Evolutionary conservation across 176 grass and related monocot species (phyloP), one percentile per base, ranked within the genome.

Genomic region (Puccinellia tenuiflora): DNA sequence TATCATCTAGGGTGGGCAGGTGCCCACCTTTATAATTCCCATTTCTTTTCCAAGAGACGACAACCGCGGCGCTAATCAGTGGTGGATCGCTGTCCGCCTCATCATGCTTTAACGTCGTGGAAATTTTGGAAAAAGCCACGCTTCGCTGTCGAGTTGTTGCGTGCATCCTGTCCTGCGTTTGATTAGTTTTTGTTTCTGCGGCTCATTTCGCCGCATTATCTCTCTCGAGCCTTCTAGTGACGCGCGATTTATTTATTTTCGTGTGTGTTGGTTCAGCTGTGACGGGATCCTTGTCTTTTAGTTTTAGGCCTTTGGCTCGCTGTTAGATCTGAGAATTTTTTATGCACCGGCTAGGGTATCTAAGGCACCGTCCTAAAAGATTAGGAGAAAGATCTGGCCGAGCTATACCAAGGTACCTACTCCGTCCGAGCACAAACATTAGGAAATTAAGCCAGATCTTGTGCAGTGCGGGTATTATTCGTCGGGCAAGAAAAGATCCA

Each of bases 61-160:
- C 85, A 87, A 80, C 30, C 34, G 59, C 34, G 67, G 80, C 68
- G 84, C 57, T 80, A 90, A 90, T 87, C 88, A 90, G 80, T 87
- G 82, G 80, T 87, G 82, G 68, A 68, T 75, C 39, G 7, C 28
- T 84, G 75, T 86, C 88, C 67, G 68, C 59, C 61, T 73, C 67
- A 57, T 73, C 67, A 57, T 75, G 75, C 80, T 87, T 79, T 86
- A 78, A 38, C 48, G 60, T 68, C 24, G 68, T 86, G 75, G 88
- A 86, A 72, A 86, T 55, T 50, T 30, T 46, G 12, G 73, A 4
- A 21, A 21, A 59, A 78, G 50, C 56, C 68, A 62, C 79, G 84
- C 79, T 80, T 79, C 73, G 47, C 73, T 90, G 84, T 90, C 79
- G 84, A 90, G 80, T 84, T 76, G 84, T 62, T 69, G 67, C 80